Percentiles rank a stretch among this genome's conserved stretches.
phyloP scores from a whole-genome alignment of 306 rosid genomes.

The Sindora glabra region DNA sequence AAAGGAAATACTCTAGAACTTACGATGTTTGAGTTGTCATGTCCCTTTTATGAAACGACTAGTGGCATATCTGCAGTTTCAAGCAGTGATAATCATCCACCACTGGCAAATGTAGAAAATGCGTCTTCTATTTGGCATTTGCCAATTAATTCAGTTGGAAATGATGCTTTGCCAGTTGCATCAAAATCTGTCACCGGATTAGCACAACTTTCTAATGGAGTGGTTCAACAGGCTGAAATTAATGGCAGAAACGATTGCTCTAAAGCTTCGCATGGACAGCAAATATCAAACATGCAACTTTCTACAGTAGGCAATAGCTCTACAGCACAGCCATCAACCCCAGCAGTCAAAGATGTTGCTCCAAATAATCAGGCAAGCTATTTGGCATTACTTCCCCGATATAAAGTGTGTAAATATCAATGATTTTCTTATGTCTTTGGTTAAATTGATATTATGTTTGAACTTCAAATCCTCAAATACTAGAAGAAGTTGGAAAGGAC shows the following conservation, averaged over 20 bases:
- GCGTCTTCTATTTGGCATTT: slow-evolving; percentile 14
- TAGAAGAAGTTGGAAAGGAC: neutral
- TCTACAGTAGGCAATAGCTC: slow-evolving; percentile 12
- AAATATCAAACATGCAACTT: slow-evolving; percentile 21
- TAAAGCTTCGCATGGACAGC: slow-evolving; percentile 16
- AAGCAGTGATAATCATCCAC: slow-evolving; percentile 8
- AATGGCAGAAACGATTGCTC: neutral
- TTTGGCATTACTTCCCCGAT: neutral
- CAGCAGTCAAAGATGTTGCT: slow-evolving; percentile 11
- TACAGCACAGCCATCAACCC: slow-evolving; percentile 11
- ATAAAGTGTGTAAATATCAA: neutral
- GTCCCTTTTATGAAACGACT: slow-evolving; percentile 25
- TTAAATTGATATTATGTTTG: neutral
- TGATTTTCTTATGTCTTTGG: neutral
- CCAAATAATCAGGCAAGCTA: slow-evolving; percentile 43
- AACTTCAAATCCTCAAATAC: neutral
- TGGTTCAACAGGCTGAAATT: slow-evolving; percentile 14
- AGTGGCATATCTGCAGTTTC: slow-evolving; percentile 17
- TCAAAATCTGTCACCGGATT: slow-evolving; percentile 13
- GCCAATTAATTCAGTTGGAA: slow-evolving; percentile 17
- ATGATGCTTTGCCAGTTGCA: slow-evolving; percentile 16
- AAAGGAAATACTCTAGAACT: slow-evolving; percentile 45
- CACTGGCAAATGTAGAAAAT: slow-evolving; percentile 21
- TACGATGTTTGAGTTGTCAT: slow-evolving; percentile 51
- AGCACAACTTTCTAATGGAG: slow-evolving; percentile 24